A percentile compares a stretch with the other conserved stretches of the same genome.
These are phyloP conservation scores for Discostella pseudostelligera DNA, from an alignment of 108 stramenopile genomes.

Conservation along the genomic window DNA sequence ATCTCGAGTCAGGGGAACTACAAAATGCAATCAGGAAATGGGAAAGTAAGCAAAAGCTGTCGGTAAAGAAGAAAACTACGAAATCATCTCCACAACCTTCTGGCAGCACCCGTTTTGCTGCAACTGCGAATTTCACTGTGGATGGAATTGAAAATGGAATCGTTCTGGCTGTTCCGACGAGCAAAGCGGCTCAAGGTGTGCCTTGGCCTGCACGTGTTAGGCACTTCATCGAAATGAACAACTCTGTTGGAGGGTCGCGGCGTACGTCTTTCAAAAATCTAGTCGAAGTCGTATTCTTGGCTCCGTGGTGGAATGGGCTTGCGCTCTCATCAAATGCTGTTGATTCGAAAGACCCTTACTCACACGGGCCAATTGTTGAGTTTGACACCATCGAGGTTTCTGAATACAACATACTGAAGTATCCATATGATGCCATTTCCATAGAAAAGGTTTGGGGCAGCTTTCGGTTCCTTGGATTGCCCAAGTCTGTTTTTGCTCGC, in stretches of 20 bases:
- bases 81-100: not conserved
- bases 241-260: conserved; percentile 21
- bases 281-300: conserved; percentile 70
- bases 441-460: conserved; percentile 56
- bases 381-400: conserved; percentile 76
- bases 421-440: conserved; percentile 69
- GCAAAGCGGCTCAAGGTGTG: conserved; percentile 61
- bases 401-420: conserved; percentile 61
- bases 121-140: conserved; percentile 59
- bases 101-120: conserved; percentile 56
- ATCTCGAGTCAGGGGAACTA: conserved; percentile 80
- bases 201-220: conserved; percentile 86
- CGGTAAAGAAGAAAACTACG: conserved; percentile 13
- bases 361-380: conserved; percentile 55
- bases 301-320: conserved; percentile 74
- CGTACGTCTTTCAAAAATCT: conserved; percentile 57
- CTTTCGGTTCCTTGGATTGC: conserved; percentile 74
- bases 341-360: conserved; percentile 20
- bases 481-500: conserved; percentile 67
- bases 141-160: conserved; percentile 83
- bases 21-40: conserved; percentile 62
- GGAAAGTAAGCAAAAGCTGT: conserved; percentile 51
- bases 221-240: conserved; percentile 67
- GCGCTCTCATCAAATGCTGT: conserved; percentile 24
- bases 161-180: conserved; percentile 64